These are phyloP conservation scores for Nothopassalora personata DNA, from an alignment of 2,329 filamentous ascomycete genomes.

Conservation along the genomic window DNA sequence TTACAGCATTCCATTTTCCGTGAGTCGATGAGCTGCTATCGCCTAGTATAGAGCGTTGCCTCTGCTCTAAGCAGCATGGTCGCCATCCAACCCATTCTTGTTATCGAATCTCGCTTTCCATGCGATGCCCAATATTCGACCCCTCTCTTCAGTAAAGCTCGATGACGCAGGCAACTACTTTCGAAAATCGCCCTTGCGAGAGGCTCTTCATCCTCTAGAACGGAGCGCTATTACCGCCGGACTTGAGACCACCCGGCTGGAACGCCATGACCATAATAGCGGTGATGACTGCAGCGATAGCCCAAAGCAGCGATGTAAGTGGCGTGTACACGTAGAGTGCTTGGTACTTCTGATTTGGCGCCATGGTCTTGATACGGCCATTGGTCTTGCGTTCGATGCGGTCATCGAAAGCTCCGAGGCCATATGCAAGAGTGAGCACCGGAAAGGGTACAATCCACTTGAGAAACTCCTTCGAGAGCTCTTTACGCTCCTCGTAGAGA, in stretches of 20 bases:
- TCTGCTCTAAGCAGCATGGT: neutral
- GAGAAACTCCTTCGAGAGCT: slow-evolving; percentile 14
- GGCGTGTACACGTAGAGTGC: slow-evolving; percentile 19
- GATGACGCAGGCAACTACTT: neutral
- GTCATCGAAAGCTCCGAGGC: slow-evolving; percentile 21
- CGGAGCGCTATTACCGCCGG: neutral
- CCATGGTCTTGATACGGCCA: slow-evolving; percentile 20
- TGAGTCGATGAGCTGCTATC: neutral
- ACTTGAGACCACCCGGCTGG: neutral
- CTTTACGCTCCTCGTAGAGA: slow-evolving; percentile 13
- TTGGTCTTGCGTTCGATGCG: slow-evolving; percentile 15
- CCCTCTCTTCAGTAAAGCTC: neutral
- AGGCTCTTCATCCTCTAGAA: neutral
- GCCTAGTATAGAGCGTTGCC: neutral
- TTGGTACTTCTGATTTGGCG: slow-evolving; percentile 18
- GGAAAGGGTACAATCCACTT: slow-evolving; percentile 14
- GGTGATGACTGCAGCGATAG: slow-evolving; percentile 7
- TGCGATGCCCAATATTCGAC: neutral
- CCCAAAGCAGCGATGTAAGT: slow-evolving; percentile 10
- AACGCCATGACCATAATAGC: neutral
- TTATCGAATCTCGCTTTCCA: neutral
- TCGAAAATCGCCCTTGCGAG: neutral
- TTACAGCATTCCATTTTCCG: neutral
- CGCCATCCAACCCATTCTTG: neutral
- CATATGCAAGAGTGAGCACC: slow-evolving; percentile 20